Percentiles rank a stretch among this genome's conserved stretches.
Evolutionary conservation across 768 basidiomycete species (phyloP).

Genomic region (Russula griseocarnosa): DNA sequence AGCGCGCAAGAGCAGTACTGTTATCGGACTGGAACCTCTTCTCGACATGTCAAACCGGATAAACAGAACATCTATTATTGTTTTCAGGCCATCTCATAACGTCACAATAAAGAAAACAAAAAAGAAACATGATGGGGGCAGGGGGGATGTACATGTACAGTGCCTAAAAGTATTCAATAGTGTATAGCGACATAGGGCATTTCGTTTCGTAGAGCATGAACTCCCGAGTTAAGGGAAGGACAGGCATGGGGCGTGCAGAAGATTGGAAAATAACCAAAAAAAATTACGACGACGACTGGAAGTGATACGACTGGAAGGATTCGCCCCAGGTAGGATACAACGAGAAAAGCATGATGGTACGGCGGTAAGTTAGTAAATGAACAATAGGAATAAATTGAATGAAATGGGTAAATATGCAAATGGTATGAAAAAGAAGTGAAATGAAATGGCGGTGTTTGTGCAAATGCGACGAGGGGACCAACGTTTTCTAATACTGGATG

Average conservation of each 20-base stretch:
- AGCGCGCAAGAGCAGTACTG: no score
- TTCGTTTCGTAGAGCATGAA: constrained; percentile 11
- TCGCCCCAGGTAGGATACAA: constrained; percentile 3
- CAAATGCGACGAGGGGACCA: constrained; percentile 4
- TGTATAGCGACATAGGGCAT: background rate
- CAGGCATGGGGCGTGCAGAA: background rate
- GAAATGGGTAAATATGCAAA: background rate
- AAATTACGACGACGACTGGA: background rate
- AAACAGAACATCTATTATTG: no score
- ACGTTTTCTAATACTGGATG: background rate
- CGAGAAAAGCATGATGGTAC: background rate
- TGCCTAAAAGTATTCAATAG: background rate
- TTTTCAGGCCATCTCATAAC: constrained; percentile 1
- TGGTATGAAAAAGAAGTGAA: background rate
- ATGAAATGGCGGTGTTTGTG: background rate
- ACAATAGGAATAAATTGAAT: constrained; percentile 26
- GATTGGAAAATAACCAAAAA: background rate
- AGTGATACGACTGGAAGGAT: background rate
- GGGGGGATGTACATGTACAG: background rate
- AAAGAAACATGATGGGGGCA: background rate
- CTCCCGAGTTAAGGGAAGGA: background rate
- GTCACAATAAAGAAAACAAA: background rate
- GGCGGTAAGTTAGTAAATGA: background rate
- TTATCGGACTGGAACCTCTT: background rate
- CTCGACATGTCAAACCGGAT: background rate